Evolutionary conservation across 164 flowering plant genomes (phyloP), one percentile per base, ranked within the genome.

Genomic region (Stephania japonica): DNA sequence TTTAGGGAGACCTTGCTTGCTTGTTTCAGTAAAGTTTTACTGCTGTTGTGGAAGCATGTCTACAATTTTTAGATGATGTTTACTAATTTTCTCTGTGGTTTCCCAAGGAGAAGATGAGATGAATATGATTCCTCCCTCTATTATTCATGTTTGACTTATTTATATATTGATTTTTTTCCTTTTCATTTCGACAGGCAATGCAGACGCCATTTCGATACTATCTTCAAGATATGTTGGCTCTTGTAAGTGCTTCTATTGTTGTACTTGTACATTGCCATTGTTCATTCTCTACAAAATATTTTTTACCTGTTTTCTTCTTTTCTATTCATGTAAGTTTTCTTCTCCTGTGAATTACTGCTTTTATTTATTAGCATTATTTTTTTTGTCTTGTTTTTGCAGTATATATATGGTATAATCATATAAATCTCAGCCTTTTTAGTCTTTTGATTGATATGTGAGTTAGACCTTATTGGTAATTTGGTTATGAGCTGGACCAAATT

Each of bases 151-250:
- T 25, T 26, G 4, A 43, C 13, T 41, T 63, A n/a, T 70, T 8
- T 64, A 9, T 23, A 19, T 62, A 27, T 6, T 32, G 49, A 16
- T 26, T 56, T 71, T 73, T 62, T 18, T 43, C 25, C 9, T 59
- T 2, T 38, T 23, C 42, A 38, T 76, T 65, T 59, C 44, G 4
- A 70, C 86, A 93, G 98, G 93, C 91, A n/a, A 75, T 77, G 94
- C 98, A 94, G 81, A 94, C 98, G 53, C 98, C 98, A 72, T 94
- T 94, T 70, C 87, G 97, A 82, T 75, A 82, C 83, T 94, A 94
- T 75, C 96, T 94, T 53, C 88, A 83, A 23, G 97, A 91, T 0
- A 94, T 94, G 96, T 78, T 94, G 81, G 86, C 93, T 47, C 86
- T 91, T 73, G 98, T 94, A 86, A 88, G 94, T 85, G 59, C 53